Base-by-base conservation (phyloP, 176 grass and related monocot genomes). In the Typha latifolia region DNA sequence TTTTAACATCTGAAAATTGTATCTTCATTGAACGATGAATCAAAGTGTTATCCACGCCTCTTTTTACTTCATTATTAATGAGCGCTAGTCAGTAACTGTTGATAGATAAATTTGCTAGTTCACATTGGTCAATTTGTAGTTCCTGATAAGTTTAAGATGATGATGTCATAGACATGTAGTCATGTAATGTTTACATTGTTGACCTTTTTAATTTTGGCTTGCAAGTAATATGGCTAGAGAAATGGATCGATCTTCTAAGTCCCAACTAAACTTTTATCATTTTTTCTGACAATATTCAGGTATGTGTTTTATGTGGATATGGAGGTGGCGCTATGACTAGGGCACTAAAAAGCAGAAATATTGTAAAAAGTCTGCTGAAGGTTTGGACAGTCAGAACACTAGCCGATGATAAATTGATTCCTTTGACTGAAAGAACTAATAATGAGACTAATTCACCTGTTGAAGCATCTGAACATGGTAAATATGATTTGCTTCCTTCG, bases 261-360 rank as follows among this genome's bases (percentile, higher is more conserved):
- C 16, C 4, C 49, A 55, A 62, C 14, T 75, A 71, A 3, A 63
- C 48, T 43, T 1, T 55, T 62, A 9, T 12, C 7, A 67, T 68
- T 15, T 56, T 62, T 64, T 70, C 34, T 63, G 21, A 22, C 12
- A 31, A 67, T 61, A 66, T 77, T 13, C 55, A 97, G 93, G 78
- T 86, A 21, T 97, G 93, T 64, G 88, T 97, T 72, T 43, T 92
- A 5, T 97, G 93, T 82, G 93, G 93, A 69, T 92, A 97, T 86
- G 78, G 72, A 80, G 82, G 85, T 51, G 93, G 93, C 63, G 93
- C 88, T 68, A 92, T 97, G 93, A 82, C 93, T 73, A 78, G 88
- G 62, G 93, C 88, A 73, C 62, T 85, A 62, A 97, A 97, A 53
- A 23, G 82, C 47, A 70, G 72, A 49, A 92, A 82, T 14, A 77